Conservation (phyloP, 1,139 yeast species). For the Taiozyma sp. region DNA sequence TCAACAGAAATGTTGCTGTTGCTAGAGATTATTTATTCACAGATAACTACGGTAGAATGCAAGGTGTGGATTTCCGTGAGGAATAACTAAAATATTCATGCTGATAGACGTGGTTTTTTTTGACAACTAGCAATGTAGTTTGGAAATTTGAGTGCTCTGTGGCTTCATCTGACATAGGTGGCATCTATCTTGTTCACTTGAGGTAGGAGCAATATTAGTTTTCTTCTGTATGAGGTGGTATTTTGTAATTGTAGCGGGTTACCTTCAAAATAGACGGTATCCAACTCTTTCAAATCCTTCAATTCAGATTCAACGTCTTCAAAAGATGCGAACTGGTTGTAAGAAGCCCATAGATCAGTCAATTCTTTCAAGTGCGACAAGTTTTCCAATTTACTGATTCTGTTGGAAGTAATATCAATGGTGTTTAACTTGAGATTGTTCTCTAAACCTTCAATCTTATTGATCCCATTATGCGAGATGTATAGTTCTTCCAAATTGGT, state of each 20-base stretch:
- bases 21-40: constrained; percentile 43
- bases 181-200: constrained; percentile 89
- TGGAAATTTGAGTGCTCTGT: too few species aligned
- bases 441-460: constrained; percentile 73
- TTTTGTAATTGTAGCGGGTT: constrained; percentile 77
- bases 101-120: neutral
- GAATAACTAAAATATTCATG: neutral
- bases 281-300: constrained; percentile 56
- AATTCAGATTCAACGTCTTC: constrained; percentile 64
- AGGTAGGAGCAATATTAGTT: constrained; percentile 64
- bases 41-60: constrained; percentile 36
- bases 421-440: constrained; percentile 61
- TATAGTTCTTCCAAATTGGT: constrained; percentile 78
- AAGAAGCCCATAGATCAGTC: constrained; percentile 93
- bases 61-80: constrained; percentile 28
- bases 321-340: constrained; percentile 63
- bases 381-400: constrained; percentile 54
- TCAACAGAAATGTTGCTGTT: constrained; percentile 34
- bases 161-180: constrained; percentile 45
- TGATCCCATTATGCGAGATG: constrained; percentile 79
- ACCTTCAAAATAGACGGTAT: constrained; percentile 93
- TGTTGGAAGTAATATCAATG: constrained; percentile 78
- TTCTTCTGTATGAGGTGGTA: constrained; percentile 80
- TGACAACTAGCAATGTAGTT: too few species aligned
- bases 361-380: constrained; percentile 58